These are phyloP conservation scores for Capillidium heterosporum DNA, from an alignment of 371 early-diverging fungal genomes.

Conservation along the genomic window DNA sequence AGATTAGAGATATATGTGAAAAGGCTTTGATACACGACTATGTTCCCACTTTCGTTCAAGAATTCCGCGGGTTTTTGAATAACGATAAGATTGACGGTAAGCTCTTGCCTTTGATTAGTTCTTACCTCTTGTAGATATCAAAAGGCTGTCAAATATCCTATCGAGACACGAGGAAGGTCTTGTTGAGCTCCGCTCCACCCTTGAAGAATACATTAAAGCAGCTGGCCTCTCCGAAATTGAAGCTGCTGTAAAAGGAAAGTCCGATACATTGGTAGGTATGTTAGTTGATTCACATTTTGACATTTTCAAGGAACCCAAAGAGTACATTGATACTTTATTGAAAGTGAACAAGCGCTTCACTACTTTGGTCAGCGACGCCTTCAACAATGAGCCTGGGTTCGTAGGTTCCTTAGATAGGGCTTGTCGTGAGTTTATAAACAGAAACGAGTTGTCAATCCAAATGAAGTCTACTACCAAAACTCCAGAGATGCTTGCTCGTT, in stretches of 20 bases:
- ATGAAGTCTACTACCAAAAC: slow-evolving; percentile 45
- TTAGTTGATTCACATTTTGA: background rate
- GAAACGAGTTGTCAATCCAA: slow-evolving; percentile 49
- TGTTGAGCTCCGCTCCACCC: slow-evolving; percentile 54
- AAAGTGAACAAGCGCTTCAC: slow-evolving; percentile 64
- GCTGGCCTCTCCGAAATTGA: slow-evolving; percentile 71
- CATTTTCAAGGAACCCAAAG: slow-evolving; percentile 44
- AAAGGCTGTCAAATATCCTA: slow-evolving; percentile 65
- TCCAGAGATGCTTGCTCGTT: slow-evolving; percentile 70
- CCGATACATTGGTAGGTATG: slow-evolving; percentile 21
- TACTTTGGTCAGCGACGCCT: slow-evolving; percentile 48
- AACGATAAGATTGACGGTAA: slow-evolving; percentile 59
- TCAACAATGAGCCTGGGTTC: slow-evolving; percentile 74
- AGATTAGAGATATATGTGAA: slow-evolving; percentile 61
- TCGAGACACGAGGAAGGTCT: slow-evolving; percentile 65
- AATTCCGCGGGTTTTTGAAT: slow-evolving; percentile 73
- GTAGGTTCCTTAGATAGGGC: slow-evolving; percentile 82
- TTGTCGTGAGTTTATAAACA: slow-evolving; percentile 81
- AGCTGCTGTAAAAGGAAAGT: slow-evolving; percentile 46
- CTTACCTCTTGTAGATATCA: slow-evolving; percentile 33
- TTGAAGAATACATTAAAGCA: slow-evolving; percentile 64
- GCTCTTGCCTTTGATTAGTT: background rate
- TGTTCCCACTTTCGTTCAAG: slow-evolving; percentile 57
- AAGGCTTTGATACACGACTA: slow-evolving; percentile 67
- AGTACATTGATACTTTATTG: slow-evolving; percentile 64